Base-by-base conservation (phyloP, 2,329 filamentous ascomycete species). In the Paraphoma sp. region DNA sequence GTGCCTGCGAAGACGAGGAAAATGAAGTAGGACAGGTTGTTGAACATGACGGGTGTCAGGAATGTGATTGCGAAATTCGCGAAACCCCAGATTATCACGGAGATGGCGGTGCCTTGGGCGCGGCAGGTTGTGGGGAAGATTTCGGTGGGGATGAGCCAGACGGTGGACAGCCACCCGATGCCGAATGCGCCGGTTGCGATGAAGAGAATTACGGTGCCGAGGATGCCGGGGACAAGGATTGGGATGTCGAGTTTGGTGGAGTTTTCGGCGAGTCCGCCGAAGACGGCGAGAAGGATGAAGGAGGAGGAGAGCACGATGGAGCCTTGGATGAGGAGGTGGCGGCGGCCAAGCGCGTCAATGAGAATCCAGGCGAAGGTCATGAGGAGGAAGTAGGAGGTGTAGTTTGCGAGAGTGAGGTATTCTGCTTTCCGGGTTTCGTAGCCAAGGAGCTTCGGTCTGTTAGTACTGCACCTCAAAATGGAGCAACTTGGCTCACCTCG, bases 281-380 rank as follows among this genome's bases (percentile, higher is more conserved):
- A 83, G 33, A 86, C 47, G 0, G 81, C 78, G 10, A 86, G 76
- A 3, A 86, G 71, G n/a, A 78, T 63, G 65, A 86, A 86, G 51
- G 77, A 84, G 9, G 70, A 56, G 1, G 80, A 79, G 5, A 87
- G 71, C 0, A 80, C 77, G 6, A 75, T 71, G 8, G 82, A 82
- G n/a, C 84, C 84, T 62, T 80, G 81, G 7, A 86, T 66, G 67
- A 87, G 79, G 7, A 86, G 74, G 43, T 79, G 80, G 18, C 84
- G 80, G 2, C 84, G 81, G 8, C 85, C 84, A 2, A 85, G 71
- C 1, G 80, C 81, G 62, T 86, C 84, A 57, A 88, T 86, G 9
- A 84, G 76, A 16, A 86, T 70, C 85, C 85, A 88, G 4, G 85
- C 84, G 9, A 85, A 70, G 0, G 84, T 87, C 86, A 87, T 88